phyloP scores from a whole-genome alignment of 2,329 filamentous ascomycete species.

The Calonectria pseudoreteaudii region DNA sequence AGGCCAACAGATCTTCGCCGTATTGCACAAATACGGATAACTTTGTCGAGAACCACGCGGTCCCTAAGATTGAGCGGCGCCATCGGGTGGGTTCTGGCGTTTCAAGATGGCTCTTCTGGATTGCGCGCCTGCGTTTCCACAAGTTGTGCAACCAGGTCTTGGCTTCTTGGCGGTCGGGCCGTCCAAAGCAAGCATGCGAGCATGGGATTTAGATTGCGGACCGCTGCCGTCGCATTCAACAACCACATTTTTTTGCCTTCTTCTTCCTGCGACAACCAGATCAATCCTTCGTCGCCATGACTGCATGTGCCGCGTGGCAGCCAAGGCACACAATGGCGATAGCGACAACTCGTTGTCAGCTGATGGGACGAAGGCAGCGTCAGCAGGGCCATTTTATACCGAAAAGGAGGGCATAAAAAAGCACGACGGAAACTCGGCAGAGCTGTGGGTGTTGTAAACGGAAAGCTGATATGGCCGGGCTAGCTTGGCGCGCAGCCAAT shows the following conservation, averaged over 20 bases:
- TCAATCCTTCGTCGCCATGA: constrained; percentile 1
- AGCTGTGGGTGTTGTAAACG: not conserved
- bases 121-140: not conserved
- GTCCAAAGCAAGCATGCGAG: constrained; percentile 3
- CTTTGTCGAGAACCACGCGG: constrained; percentile 18
- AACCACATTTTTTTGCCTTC: not conserved
- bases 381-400: constrained; percentile 6
- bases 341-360: constrained; percentile 9
- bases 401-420: not conserved
- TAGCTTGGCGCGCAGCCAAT: constrained; percentile 15
- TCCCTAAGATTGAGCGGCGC: constrained; percentile 35
- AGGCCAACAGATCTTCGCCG: constrained; percentile 17
- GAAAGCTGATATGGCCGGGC: constrained; percentile 17
- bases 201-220: not conserved
- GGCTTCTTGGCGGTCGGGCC: constrained; percentile 16
- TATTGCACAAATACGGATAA: constrained; percentile 14
- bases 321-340: not conserved
- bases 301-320: constrained; percentile 9
- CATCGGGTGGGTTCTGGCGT: constrained; percentile 30
- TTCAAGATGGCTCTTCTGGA: constrained; percentile 24
- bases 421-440: not conserved
- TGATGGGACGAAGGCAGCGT: constrained; percentile 14
- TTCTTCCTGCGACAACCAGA: not conserved
- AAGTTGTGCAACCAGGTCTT: constrained; percentile 13
- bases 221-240: not conserved